phyloP scores from a whole-genome alignment of 768 basidiomycete species.

The Amanita thiersii region DNA sequence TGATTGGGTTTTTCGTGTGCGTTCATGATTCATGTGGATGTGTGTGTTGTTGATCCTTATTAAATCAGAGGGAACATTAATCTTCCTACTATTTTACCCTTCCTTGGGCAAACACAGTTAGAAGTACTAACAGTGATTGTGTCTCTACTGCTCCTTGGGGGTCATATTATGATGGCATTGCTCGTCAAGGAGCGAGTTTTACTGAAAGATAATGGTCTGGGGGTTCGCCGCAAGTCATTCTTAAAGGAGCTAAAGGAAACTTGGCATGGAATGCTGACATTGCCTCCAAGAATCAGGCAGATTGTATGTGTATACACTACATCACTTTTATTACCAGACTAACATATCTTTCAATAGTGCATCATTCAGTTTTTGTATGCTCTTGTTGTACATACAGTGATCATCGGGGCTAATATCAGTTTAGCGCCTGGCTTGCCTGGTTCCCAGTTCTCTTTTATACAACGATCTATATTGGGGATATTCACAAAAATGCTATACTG shows the following conservation, averaged over 20 bases:
- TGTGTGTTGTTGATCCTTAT: background rate
- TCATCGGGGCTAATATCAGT: background rate
- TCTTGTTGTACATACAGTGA: background rate
- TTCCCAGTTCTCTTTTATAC: slow-evolving; percentile 89
- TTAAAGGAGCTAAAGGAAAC: slow-evolving; percentile 49
- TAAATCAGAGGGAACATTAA: slow-evolving; percentile 67
- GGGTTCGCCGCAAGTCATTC: slow-evolving; percentile 23
- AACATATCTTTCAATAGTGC: slow-evolving; percentile 34
- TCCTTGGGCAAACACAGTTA: slow-evolving; percentile 73
- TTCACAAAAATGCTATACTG: slow-evolving; percentile 48
- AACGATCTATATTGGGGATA: slow-evolving; percentile 80
- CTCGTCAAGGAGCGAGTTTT: slow-evolving; percentile 72
- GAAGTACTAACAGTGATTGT: slow-evolving; percentile 77
- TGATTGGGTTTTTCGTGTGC: slow-evolving; percentile 84
- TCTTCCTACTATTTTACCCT: slow-evolving; percentile 60
- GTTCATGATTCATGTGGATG: slow-evolving; percentile 18
- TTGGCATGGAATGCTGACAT: slow-evolving; percentile 57
- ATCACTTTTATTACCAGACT: background rate
- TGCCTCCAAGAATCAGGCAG: slow-evolving; percentile 70
- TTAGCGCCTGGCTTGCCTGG: slow-evolving; percentile 82
- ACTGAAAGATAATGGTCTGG: slow-evolving; percentile 23
- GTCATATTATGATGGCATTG: slow-evolving; percentile 55
- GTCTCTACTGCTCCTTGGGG: slow-evolving; percentile 51
- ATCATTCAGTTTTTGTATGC: slow-evolving; percentile 76
- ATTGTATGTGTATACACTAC: slow-evolving; percentile 48